Evolutionary conservation across 1,284 basidiomycete genomes (phyloP), one percentile per base, ranked within the genome.

Genomic region (Trichosporon ovoides): DNA sequence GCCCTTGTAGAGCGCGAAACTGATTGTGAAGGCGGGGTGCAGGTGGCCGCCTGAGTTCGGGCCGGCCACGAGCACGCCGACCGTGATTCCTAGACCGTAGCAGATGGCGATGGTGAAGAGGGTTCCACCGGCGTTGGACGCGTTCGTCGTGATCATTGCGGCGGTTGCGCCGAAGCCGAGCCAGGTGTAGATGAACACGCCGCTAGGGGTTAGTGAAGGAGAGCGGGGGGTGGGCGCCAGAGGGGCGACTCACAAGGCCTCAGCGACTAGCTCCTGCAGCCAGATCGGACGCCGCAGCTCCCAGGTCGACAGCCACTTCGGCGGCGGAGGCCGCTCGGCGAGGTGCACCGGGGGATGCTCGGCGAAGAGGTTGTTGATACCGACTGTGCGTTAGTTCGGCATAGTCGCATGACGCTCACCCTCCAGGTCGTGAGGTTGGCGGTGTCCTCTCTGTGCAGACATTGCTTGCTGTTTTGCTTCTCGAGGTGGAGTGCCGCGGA

Each of bases 11-110:
- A 62, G 33, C 18, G 64, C 59, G 22, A 63, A 55, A 7, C 57
- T 43, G 37, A 69, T 46, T 0, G 67, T 68, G 1, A 69, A 53
- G 9, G 58, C 51, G 0, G 67, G 67, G 40, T 67, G 62, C 13
- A 63, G 49, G 49, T 69, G 67, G 0, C 62, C 66, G 51, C 67
- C 67, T 2, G 62, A 57, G 5, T 49, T 57, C 7, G 55, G 50
- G 4, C 38, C 55, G 11, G 13, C 12, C 53, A 38, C 18, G 16
- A 34, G 56, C 31, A 60, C 38, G 3, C 50, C 58, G 11, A 57
- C 24, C 13, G 46, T 38, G 33, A 56, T 57, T 10, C 51, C 62
- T 11, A 52, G n/a, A 7, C 46, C 38, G 48, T 58, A 61, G 22
- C 51, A 40, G 13, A 58, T 11, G 1, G 51, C 54, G 7, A 61